Evolutionary conservation across 306 rosid genomes (phyloP), one percentile per base, ranked within the genome.

Genomic region (Corylus heterophylla): DNA sequence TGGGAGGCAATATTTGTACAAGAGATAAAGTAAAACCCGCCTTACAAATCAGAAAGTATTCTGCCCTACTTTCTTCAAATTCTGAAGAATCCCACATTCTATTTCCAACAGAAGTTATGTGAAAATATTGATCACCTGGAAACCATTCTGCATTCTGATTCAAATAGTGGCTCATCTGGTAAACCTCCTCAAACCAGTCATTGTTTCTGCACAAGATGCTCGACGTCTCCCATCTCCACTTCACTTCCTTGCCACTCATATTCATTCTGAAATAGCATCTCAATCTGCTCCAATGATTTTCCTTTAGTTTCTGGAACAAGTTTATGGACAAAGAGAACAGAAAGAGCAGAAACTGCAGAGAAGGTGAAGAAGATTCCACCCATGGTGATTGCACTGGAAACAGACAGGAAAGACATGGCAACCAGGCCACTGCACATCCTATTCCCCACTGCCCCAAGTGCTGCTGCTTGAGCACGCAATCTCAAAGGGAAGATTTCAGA

Each of bases 241-340:
- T 87, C 90, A 58, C 80, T 83, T 67, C 11, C 88, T 77, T 78
- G 81, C 84, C 73, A 80, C 76, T 74, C 95, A 64, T 68, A 78
- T 51, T 85, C 88, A 55, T 84, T 89, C 82, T 92, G 90, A 88
- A 94, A 92, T 83, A 94, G 76, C 78, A 83, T 14, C 87, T 88
- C 97, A 52, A 94, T 94, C 90, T 94, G 92, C 79, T 94, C 98
- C 88, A 94, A 71, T 37, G 98, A 92, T 87, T 87, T 94, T 31
- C 98, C 98, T 74, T 89, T 94, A 16, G 98, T 94, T 87, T 94
- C 98, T 4, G 97, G 98, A 69, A 94, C 95, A 47, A 73, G 7
- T 29, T 47, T 85, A 82, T 87, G 70, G 44, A 91, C 93, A 76
- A 92, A 94, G 70, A 78, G 85, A 80, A 94, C 77, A 49, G 97